These are phyloP conservation scores for Pouteria campechiana DNA, from an alignment of 179 eudicot genomes.

Conservation along the genomic window DNA sequence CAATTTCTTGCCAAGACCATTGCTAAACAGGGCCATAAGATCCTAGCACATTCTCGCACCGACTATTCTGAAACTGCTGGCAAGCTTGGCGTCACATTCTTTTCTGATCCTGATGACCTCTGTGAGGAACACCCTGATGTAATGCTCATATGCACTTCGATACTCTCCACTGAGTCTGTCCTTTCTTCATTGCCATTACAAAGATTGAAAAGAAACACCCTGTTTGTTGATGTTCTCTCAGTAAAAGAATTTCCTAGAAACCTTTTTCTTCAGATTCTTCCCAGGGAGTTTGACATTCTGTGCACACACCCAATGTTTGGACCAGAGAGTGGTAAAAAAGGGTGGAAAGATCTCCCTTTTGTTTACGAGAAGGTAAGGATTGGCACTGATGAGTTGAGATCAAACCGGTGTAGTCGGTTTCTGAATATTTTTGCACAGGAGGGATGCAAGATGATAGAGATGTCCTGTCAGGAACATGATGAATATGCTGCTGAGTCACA, in stretches of 20 bases:
- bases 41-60: conserved; percentile 61
- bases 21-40: conserved; percentile 55
- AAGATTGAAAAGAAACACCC: conserved; percentile 56
- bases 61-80: conserved; percentile 34
- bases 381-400: conserved; percentile 31
- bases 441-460: conserved; percentile 71
- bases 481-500: conserved; percentile 66
- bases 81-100: conserved; percentile 40
- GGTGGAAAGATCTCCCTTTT: conserved; percentile 56
- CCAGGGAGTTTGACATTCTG: conserved; percentile 56
- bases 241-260: conserved; percentile 71
- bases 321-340: conserved; percentile 62
- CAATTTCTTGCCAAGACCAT: conserved; percentile 72
- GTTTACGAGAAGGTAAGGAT: conserved; percentile 71
- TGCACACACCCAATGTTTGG: conserved; percentile 98
- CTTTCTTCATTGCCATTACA: conserved; percentile 58
- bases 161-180: conserved; percentile 55
- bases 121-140: conserved; percentile 91
- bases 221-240: conserved; percentile 74
- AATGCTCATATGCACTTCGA: conserved; percentile 70
- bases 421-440: conserved; percentile 49
- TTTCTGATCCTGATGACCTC: conserved; percentile 39
- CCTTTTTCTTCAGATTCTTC: conserved; percentile 43
- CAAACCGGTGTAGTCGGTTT: conserved; percentile 45
- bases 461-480: conserved; percentile 80